Base-by-base conservation (phyloP, 352 stramenopile species). In the Globisporangium middletonii region DNA sequence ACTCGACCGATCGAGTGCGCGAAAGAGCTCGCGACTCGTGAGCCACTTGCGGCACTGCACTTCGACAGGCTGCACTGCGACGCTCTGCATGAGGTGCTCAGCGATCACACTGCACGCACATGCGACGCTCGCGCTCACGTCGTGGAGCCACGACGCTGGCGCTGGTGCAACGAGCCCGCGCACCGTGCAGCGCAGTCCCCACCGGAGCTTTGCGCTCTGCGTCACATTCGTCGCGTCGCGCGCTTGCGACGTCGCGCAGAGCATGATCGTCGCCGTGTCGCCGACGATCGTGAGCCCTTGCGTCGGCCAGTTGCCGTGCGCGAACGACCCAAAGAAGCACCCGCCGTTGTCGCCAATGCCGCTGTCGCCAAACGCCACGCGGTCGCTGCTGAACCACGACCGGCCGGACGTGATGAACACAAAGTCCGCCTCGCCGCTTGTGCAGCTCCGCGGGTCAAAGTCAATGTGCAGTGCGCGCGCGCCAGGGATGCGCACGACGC, bases 371-470 rank as follows among this genome's bases (percentile, higher is more conserved):
- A 84, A 87, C 45, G 76, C 62, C 44, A 80, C 69, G 23, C 76
- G 72, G 54, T 86, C 76, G 4, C 73, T 71, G 60, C 84, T 75
- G 51, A 83, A 79, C 74, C 73, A 86, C 41, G 71, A 72, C 44
- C 81, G 50, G 6, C 79, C 79, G 42, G 75, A 72, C 11, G 69
- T 87, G 16, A 92, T 73, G 19, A 83, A 75, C 16, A 89, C 72
- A 45, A 88, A 86, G 59, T 92, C 81, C 18, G 70, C 71, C 56
- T 86, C 73, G 46, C 73, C 69, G 5, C 73, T 66, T 23, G 82
- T 92, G 42, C 69, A 71, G 37, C 73, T 88, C 5, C 71, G 72
- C 43, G 68, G 65, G 19, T 92, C 82, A 60, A 92, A 92, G 26
- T 85, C 69, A 42, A 89, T 85, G 33, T 84, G 76, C 8, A 92